Evolutionary conservation across 352 stramenopile genomes (phyloP), one percentile per base, ranked within the genome.

Genomic region (Pythium vanterpoolii): DNA sequence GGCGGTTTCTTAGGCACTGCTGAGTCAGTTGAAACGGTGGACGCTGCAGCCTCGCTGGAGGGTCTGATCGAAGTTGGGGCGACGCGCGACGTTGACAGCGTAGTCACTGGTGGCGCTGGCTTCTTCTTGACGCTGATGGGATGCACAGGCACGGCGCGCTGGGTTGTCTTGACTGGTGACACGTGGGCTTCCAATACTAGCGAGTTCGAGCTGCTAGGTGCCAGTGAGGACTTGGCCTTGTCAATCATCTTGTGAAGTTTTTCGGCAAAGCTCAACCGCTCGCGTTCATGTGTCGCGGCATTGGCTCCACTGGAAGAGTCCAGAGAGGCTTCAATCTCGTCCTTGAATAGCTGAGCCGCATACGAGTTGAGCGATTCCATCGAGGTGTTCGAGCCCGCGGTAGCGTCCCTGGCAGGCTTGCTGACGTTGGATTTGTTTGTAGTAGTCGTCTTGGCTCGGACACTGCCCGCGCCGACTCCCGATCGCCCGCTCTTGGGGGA

Each of bases 241-340:
- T 94, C 84, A 52, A 94, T 94, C 84, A 92, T 92, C 46, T 90
- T 90, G 72, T 94, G 84, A 14, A 94, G 57, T 39, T 94, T 94
- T 44, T 94, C 82, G 10, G 84, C 84, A 64, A 94, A 94, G 23
- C 79, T 91, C 42, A 94, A 45, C 7, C 84, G 68, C 34, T 89
- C 77, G 13, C 73, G 71, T 43, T 90, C 80, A 34, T 60, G 43
- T 33, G 62, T 48, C 36, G 48, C 47, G 16, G 40, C 23, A 18
- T 23, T 48, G 7, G 46, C 47, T 14, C 30, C 30, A 34, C n/a
- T 23, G 23, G 46, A 21, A 21, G 7, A 26, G 10, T 4, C 44
- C 2, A 31, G 19, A 5, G 55, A 26, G 24, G 62, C 38, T 18
- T 46, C 34, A n/a, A 62, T 54, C 34, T 76, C 75, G 3, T 86